phyloP scores from a whole-genome alignment of 306 rosid species.

The Heteromeles arbutifolia region DNA sequence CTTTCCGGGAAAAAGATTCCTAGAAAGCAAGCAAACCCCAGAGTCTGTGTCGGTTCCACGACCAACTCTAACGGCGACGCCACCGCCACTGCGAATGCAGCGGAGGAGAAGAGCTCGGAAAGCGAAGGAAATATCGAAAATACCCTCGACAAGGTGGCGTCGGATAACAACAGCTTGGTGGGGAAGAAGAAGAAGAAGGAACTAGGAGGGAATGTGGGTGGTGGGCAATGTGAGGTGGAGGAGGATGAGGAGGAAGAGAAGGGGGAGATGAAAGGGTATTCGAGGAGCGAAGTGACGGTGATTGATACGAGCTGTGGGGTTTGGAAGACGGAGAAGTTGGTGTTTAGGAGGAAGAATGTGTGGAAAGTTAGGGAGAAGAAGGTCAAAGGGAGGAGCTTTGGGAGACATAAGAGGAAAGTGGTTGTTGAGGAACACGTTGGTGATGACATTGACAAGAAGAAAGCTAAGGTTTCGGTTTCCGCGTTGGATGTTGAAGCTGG shows the following conservation, averaged over 20 bases:
- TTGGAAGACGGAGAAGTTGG: conserved; percentile 78
- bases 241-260: conserved; percentile 25
- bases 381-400: conserved; percentile 37
- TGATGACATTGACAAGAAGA: conserved; percentile 22
- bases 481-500: background rate
- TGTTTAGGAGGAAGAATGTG: conserved; percentile 60
- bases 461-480: conserved; percentile 18
- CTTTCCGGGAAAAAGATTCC: conserved; percentile 45
- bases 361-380: conserved; percentile 89
- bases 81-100: background rate
- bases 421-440: background rate
- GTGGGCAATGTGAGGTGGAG: conserved; percentile 14
- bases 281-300: conserved; percentile 82
- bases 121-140: conserved; percentile 13
- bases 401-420: conserved; percentile 50
- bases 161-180: conserved; percentile 10
- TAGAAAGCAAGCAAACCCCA: conserved; percentile 77
- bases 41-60: conserved; percentile 32
- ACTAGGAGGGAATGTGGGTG: background rate
- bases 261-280: conserved; percentile 63
- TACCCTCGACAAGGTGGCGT: conserved; percentile 2
- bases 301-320: conserved; percentile 66
- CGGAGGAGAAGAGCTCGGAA: conserved; percentile 13
- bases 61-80: background rate
- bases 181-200: conserved; percentile 1